Base-by-base conservation (phyloP, 2,329 filamentous ascomycete species). In the Diplocarpon mali region DNA sequence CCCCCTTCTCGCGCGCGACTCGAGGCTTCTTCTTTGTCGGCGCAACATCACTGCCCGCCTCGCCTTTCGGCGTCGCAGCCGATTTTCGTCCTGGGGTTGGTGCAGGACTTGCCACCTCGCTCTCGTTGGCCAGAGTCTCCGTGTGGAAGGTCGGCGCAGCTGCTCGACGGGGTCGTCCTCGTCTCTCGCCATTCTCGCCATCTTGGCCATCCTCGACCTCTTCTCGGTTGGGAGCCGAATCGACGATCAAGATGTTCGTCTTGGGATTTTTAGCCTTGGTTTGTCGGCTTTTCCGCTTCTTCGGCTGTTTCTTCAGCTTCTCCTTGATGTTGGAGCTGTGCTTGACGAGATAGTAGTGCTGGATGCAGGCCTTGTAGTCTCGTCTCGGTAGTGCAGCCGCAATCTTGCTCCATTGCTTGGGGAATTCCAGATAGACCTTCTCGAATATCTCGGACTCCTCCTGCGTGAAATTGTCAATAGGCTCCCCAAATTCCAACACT, bases 281-380 rank as follows among this genome's bases (percentile, higher is more conserved):
- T 72, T 59, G 70, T 69, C 61, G 62, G 52, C 46, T 61, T 54
- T 40, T 62, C 48, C 56, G 55, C 49, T 48, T 60, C 51, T 71
- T 76, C 47, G 71, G 76, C 62, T 75, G 78, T 64, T 71, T 78
- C 62, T 76, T 80, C 27, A 83, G 70, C 63, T 84, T 85, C 58
- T 85, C 82, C 61, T 89, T 87, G 49, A 89, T 79, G 50, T 85
- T 80, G 35, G 79, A 74, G 38, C 79, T 72, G 65, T 82, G 83
- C 65, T 78, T 92, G 60, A 82, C 85, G 50, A 85, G 71, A 62
- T 92, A 92, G 64, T 92, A 92, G 62, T 89, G 87, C 59, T 87
- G 82, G 54, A 92, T 92, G 62, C 83, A 87, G 38, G 84, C 76
- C 52, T 83, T 81, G 63, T 86, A 88, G 56, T 84, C 79, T 17